phyloP scores from a whole-genome alignment of 768 basidiomycete species.

The Lactarius sanguifluus region DNA sequence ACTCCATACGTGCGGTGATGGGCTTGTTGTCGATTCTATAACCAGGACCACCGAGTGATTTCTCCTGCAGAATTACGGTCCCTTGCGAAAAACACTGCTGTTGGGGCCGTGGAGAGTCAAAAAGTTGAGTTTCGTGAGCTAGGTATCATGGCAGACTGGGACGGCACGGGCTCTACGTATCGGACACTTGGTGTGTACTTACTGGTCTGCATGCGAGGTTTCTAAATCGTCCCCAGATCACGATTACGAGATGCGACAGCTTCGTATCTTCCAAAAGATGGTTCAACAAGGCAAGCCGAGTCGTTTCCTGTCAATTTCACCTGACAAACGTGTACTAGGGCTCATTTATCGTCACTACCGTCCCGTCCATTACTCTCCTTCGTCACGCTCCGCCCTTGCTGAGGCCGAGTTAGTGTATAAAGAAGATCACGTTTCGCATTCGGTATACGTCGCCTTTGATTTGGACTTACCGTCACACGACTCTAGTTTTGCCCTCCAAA shows the following conservation, averaged over 20 bases:
- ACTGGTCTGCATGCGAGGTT: background rate
- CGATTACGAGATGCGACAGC: slow-evolving; percentile 83
- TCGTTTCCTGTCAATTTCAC: background rate
- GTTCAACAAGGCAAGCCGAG: slow-evolving; percentile 65
- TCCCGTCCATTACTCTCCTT: slow-evolving; percentile 94
- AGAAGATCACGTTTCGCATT: slow-evolving; percentile 84
- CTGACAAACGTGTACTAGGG: slow-evolving; percentile 42
- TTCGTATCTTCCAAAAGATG: slow-evolving; percentile 84
- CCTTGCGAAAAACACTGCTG: slow-evolving; percentile 71
- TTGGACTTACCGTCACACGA: slow-evolving; percentile 42
- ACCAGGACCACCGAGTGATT: slow-evolving; percentile 56
- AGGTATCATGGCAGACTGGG: slow-evolving; percentile 94
- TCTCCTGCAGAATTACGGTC: slow-evolving; percentile 60
- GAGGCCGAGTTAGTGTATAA: slow-evolving; percentile 93
- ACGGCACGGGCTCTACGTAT: slow-evolving; percentile 61
- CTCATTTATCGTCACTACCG: slow-evolving; percentile 84
- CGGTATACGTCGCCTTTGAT: slow-evolving; percentile 81
- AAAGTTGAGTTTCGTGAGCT: slow-evolving; percentile 76
- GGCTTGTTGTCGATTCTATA: slow-evolving; percentile 2
- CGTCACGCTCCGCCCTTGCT: slow-evolving; percentile 89
- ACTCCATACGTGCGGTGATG: slow-evolving; percentile 8
- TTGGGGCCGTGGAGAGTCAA: slow-evolving; percentile 72
- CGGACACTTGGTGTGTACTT: slow-evolving; percentile 70
- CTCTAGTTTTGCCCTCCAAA: slow-evolving; percentile 33
- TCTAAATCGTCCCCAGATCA: slow-evolving; percentile 54